Evolutionary conservation across 805 yeast genomes (phyloP).

Genomic region (Priceomyces melissophilus): DNA sequence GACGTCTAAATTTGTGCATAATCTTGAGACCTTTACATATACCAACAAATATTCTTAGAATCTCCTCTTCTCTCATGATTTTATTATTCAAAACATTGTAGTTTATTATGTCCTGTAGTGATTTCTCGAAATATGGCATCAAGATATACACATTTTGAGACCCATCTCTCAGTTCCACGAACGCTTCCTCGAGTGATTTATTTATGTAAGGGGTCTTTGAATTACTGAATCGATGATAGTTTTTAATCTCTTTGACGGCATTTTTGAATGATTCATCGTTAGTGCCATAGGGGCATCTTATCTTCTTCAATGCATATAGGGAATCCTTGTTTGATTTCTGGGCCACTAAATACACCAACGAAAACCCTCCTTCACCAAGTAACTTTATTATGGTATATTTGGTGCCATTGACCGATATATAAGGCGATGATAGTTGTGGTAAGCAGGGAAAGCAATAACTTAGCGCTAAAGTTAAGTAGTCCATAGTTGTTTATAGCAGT

Average conservation of each 20-base stretch:
- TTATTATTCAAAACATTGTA: conserved; percentile 54
- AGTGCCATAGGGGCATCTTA: conserved; percentile 82
- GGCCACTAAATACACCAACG: conserved; percentile 78
- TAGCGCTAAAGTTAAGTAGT: conserved; percentile 16
- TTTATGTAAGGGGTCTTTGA: conserved; percentile 62
- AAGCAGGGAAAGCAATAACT: conserved; percentile 44
- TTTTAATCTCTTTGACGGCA: conserved; percentile 76
- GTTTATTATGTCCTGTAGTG: conserved; percentile 79
- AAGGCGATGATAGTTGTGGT: conserved; percentile 47
- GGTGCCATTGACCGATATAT: conserved; percentile 57
- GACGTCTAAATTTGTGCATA: conserved; percentile 61
- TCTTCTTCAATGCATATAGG: conserved; percentile 74
- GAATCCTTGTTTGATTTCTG: conserved; percentile 41
- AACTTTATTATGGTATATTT: conserved; percentile 61
- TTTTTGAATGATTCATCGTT: conserved; percentile 56
- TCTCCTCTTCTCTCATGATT: conserved; percentile 58
- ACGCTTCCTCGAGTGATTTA: conserved; percentile 64
- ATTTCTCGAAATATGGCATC: conserved; percentile 69
- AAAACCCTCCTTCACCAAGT: conserved; percentile 89
- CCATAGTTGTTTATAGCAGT: conserved; percentile 14
- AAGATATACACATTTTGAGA: conserved; percentile 73
- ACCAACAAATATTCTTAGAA: conserved; percentile 60
- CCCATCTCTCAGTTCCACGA: conserved; percentile 74
- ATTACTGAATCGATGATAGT: conserved; percentile 62
- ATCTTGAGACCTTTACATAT: conserved; percentile 70